Conservation (phyloP, 1,284 basidiomycete genomes). For the Leccinum laetum region DNA sequence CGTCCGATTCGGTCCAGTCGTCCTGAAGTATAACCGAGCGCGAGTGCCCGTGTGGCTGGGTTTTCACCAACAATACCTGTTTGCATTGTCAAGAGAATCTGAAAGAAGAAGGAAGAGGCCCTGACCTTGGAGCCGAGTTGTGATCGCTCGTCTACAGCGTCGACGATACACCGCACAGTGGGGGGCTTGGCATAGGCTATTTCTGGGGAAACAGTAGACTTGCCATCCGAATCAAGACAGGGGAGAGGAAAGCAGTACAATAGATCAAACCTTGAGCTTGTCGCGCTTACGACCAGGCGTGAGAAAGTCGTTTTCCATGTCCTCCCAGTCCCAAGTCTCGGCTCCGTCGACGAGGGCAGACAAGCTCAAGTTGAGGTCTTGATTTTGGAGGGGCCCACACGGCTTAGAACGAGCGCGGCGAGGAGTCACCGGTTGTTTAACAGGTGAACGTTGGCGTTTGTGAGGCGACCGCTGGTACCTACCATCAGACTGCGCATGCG, state of each 20-base stretch:
- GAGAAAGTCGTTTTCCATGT: slow-evolving; percentile 43
- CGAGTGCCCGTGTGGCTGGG: slow-evolving; percentile 39
- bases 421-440: slow-evolving; percentile 16
- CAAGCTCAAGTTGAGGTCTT: slow-evolving; percentile 25
- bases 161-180: slow-evolving; percentile 54
- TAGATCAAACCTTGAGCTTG: slow-evolving; percentile 21
- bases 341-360: slow-evolving; percentile 42
- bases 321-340: slow-evolving; percentile 53
- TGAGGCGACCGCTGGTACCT: slow-evolving; percentile 15
- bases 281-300: slow-evolving; percentile 32
- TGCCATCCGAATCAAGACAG: slow-evolving; percentile 2
- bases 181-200: slow-evolving; percentile 31
- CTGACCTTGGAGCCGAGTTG: slow-evolving; percentile 20
- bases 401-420: slow-evolving; percentile 12
- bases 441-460: slow-evolving; percentile 19
- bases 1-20: slow-evolving; percentile 64
- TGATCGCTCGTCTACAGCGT: slow-evolving; percentile 37
- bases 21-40: slow-evolving; percentile 58
- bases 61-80: slow-evolving; percentile 45
- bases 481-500: neutral
- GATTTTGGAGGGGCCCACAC: neutral
- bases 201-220: slow-evolving; percentile 20
- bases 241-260: neutral
- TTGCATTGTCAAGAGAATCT: slow-evolving; percentile 6
- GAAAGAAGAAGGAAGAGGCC: neutral